Conservation (phyloP, 2,329 filamentous ascomycete species). For the Bipolaris sorokiniana region DNA sequence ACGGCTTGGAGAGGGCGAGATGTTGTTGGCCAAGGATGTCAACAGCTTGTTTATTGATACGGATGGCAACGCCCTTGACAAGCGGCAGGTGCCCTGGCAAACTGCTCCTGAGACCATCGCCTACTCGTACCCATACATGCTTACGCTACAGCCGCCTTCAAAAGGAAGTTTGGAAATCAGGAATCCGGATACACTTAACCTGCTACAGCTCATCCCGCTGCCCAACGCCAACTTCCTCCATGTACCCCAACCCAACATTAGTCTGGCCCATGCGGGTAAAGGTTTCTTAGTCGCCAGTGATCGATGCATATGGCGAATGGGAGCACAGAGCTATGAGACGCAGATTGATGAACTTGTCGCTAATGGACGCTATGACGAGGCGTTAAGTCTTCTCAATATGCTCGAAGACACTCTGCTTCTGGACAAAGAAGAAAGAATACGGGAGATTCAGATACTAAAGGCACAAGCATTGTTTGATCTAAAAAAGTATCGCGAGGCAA, state of each 20-base stretch:
- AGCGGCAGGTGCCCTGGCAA: slow-evolving; percentile 90
- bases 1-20: slow-evolving; percentile 78
- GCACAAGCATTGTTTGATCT: slow-evolving; percentile 82
- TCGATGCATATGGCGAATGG: slow-evolving; percentile 94
- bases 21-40: slow-evolving; percentile 96
- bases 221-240: slow-evolving; percentile 84
- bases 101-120: slow-evolving; percentile 87
- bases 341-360: slow-evolving; percentile 84
- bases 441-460: slow-evolving; percentile 90
- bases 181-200: slow-evolving; percentile 88
- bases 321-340: slow-evolving; percentile 85
- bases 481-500: slow-evolving; percentile 80
- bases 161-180: slow-evolving; percentile 89
- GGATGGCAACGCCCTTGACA: slow-evolving; percentile 79
- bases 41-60: slow-evolving; percentile 91
- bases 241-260: slow-evolving; percentile 90
- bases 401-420: slow-evolving; percentile 88
- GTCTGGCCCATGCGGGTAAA: slow-evolving; percentile 93
- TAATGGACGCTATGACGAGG: slow-evolving; percentile 80
- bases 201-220: slow-evolving; percentile 83
- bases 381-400: slow-evolving; percentile 85
- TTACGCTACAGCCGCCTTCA: slow-evolving; percentile 80
- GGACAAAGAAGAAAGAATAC: slow-evolving; percentile 79
- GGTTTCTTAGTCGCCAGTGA: slow-evolving; percentile 94
- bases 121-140: slow-evolving; percentile 94